Evolutionary conservation across 768 basidiomycete genomes (phyloP).

Genomic region (Candolleomyces aberdarensis): DNA sequence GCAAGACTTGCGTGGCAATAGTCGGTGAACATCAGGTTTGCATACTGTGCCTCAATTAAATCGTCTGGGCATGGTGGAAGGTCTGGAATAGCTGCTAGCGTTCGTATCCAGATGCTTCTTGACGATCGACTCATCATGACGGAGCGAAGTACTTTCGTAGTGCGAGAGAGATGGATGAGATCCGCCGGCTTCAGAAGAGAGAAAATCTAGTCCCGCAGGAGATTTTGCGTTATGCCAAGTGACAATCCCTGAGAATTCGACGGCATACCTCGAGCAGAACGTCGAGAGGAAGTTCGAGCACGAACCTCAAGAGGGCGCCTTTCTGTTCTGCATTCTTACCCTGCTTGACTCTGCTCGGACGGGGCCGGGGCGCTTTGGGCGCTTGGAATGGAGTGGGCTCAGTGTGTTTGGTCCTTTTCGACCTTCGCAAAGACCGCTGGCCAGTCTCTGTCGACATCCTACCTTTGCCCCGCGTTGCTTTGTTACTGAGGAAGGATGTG

Average conservation of each 20-base stretch:
- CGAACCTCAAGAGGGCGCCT: conserved; percentile 2
- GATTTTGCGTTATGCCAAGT: neutral
- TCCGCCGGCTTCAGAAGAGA: conserved; percentile 30
- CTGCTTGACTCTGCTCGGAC: neutral
- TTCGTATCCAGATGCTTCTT: conserved; percentile 6
- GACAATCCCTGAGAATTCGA: neutral
- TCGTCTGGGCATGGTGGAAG: conserved; percentile 13
- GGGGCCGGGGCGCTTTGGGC: neutral
- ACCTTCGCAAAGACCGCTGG: neutral
- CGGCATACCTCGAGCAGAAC: neutral
- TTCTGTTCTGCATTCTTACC: neutral
- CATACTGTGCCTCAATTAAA: conserved; percentile 12
- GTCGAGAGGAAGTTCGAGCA: conserved; percentile 6
- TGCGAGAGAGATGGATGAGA: conserved; percentile 35
- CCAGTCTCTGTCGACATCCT: too few relatives aligned
- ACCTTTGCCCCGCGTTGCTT: too few relatives aligned
- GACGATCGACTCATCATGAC: conserved; percentile 17
- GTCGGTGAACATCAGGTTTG: conserved; percentile 10
- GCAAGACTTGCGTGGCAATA: conserved; percentile 12
- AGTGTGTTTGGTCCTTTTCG: neutral
- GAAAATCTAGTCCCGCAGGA: conserved; percentile 27
- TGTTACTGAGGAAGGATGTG: too few relatives aligned
- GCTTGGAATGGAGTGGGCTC: neutral
- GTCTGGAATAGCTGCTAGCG: conserved; percentile 7
- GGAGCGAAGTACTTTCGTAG: conserved; percentile 27